Conservation (phyloP, 257 asterid genomes). For the Salvia splendens region DNA sequence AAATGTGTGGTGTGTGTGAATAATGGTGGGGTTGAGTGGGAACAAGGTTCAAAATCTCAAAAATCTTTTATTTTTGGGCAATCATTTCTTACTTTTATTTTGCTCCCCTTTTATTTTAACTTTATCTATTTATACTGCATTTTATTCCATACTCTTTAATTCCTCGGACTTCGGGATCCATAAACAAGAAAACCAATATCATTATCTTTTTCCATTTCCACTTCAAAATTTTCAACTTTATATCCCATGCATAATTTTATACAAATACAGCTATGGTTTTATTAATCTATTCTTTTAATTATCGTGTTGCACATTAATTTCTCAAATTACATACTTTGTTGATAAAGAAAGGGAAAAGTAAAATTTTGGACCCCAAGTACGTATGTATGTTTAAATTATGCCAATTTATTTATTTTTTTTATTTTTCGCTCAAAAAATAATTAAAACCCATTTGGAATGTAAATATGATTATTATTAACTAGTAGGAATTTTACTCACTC, state of each 20-base stretch:
- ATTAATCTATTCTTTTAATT: no score
- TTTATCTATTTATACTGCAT: conserved; percentile 24
- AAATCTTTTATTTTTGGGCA: conserved; percentile 15
- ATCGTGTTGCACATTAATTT: no score
- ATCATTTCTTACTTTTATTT: conserved; percentile 25
- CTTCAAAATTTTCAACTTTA: conserved; percentile 10
- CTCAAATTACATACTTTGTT: no score
- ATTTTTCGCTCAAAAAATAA: no score
- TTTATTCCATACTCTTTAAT: conserved; percentile 27
- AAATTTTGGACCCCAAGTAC: no score
- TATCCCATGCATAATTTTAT: not conserved
- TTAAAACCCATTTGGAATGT: no score
- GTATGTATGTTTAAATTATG: no score
- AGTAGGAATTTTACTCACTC: no score
- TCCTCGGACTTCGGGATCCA: conserved; percentile 32
- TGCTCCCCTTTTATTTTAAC: conserved; percentile 13
- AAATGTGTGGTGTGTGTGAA: not conserved
- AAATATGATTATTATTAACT: no score
- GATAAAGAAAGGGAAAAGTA: no score
- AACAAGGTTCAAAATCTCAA: conserved; percentile 17
- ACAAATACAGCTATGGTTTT: no score
- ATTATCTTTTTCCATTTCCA: conserved; percentile 16
- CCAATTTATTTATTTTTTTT: no score
- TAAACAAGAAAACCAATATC: conserved; percentile 14
- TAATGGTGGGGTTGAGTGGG: conserved; percentile 3